These are phyloP conservation scores for Tolypocladium tundrense DNA, from an alignment of 2,329 filamentous ascomycete species.

Conservation along the genomic window DNA sequence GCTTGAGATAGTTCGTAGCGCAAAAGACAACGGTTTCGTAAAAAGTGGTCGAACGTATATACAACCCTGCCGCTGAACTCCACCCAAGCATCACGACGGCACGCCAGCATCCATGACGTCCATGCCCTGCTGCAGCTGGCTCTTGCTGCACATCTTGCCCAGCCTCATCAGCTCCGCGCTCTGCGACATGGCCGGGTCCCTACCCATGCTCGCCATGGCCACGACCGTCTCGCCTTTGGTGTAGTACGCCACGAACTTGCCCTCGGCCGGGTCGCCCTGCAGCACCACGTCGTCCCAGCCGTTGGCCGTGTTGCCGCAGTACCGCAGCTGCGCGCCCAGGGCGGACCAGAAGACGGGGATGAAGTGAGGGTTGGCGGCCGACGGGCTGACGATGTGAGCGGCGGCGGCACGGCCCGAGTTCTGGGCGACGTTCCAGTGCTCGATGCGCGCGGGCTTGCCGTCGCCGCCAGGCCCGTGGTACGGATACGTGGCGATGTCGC, in stretches of 20 bases:
- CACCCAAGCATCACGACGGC: background rate
- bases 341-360: conserved; percentile 98
- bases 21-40: no score
- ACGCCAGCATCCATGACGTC: conserved; percentile 34
- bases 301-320: conserved; percentile 74
- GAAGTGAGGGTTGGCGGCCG: conserved; percentile 55
- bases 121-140: conserved; percentile 55
- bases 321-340: conserved; percentile 76
- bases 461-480: conserved; percentile 83
- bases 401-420: conserved; percentile 79
- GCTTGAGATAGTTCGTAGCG: no score
- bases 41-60: no score
- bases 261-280: conserved; percentile 63
- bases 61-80: background rate
- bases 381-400: conserved; percentile 59
- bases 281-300: conserved; percentile 84
- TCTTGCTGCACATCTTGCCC: conserved; percentile 75
- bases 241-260: conserved; percentile 85
- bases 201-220: conserved; percentile 82
- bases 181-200: conserved; percentile 79
- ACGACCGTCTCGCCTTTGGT: conserved; percentile 77
- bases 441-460: conserved; percentile 67
- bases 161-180: conserved; percentile 74
- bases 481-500: conserved; percentile 90
- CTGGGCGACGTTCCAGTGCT: conserved; percentile 98